Percentiles rank a stretch among this genome's conserved stretches.
Evolutionary conservation across 495 filamentous ascomycete species (phyloP).

Genomic region (Trichoderma parareesei): DNA sequence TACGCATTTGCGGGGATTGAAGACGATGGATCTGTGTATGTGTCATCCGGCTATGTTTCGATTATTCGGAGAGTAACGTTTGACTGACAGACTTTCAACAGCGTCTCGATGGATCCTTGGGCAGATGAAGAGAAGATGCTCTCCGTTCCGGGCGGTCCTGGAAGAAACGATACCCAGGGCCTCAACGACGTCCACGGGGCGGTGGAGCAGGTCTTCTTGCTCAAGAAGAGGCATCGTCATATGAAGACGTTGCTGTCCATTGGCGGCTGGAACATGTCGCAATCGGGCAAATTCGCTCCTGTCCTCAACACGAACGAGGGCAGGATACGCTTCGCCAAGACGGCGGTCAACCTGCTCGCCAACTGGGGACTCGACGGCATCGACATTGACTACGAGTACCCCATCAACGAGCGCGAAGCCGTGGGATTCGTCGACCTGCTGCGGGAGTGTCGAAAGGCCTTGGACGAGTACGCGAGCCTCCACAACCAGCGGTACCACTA

Average conservation of each 20-base stretch:
- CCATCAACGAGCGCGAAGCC: constrained; percentile 49
- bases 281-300: constrained; percentile 55
- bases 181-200: constrained; percentile 64
- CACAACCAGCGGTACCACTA: constrained; percentile 49
- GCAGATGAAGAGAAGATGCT: constrained; percentile 62
- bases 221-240: constrained; percentile 74
- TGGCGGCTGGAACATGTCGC: constrained; percentile 82
- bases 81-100: constrained; percentile 15
- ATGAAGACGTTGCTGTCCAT: constrained; percentile 80
- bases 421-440: constrained; percentile 64
- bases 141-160: constrained; percentile 31
- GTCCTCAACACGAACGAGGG: constrained; percentile 52
- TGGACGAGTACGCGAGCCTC: constrained; percentile 53
- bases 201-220: constrained; percentile 74
- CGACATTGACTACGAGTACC: constrained; percentile 61
- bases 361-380: constrained; percentile 52
- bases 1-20: constrained; percentile 84
- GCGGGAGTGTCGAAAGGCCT: constrained; percentile 50
- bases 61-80: neutral
- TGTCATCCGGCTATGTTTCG: constrained; percentile 8
- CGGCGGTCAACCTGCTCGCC: constrained; percentile 56
- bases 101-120: constrained; percentile 43
- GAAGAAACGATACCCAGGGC: constrained; percentile 61
- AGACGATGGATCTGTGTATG: constrained; percentile 73
- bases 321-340: constrained; percentile 52